phyloP scores from a whole-genome alignment of 208 protist species.

The Herpetomonas tarakana region DNA sequence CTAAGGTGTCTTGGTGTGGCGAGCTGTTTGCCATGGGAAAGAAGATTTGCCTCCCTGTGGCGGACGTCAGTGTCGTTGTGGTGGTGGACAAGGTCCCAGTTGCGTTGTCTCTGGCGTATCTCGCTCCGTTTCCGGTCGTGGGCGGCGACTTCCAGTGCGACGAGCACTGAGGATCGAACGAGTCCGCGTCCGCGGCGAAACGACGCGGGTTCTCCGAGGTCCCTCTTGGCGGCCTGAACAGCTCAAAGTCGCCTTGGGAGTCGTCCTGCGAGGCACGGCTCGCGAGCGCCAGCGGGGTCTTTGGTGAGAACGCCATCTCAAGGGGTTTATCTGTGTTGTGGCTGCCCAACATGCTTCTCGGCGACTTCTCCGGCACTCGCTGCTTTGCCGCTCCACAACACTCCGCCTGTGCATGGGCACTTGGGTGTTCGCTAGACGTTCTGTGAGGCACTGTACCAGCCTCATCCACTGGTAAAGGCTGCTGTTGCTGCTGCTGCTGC shows the following conservation, averaged over 20 bases:
- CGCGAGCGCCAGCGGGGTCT: neutral
- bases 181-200: neutral
- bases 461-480: neutral
- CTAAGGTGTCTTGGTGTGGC: neutral
- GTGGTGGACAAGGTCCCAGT: no score
- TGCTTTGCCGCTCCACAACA: no score
- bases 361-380: no score
- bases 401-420: no score
- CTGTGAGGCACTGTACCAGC: neutral
- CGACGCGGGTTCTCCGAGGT: neutral
- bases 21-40: neutral
- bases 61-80: no score
- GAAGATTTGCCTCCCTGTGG: neutral
- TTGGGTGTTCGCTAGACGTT: no score
- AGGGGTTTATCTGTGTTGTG: neutral
- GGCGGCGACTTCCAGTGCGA: neutral
- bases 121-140: neutral
- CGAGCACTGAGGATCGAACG: neutral
- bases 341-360: neutral
- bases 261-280: neutral
- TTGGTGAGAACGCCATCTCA: neutral
- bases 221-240: neutral
- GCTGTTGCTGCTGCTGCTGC: neutral
- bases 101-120: neutral
- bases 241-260: neutral